Evolutionary conservation across 2,329 filamentous ascomycete species (phyloP).

Genomic region (Botrytis cinerea): DNA sequence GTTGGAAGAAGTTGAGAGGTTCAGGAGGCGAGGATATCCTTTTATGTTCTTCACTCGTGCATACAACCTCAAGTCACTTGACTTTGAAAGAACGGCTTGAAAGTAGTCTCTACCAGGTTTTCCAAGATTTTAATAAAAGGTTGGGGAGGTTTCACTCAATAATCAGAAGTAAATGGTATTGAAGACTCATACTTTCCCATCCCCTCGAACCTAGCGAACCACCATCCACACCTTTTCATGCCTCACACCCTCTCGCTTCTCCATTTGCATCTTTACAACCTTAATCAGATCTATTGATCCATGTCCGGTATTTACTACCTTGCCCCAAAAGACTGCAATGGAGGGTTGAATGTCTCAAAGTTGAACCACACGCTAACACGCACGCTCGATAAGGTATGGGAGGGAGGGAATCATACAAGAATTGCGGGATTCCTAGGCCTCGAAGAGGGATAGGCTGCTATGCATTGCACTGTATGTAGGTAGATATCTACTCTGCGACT

Average conservation of each 20-base stretch:
- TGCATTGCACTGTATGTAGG: not conserved
- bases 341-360: slow-evolving; percentile 20
- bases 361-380: slow-evolving; percentile 22
- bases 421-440: not conserved
- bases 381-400: slow-evolving; percentile 7
- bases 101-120: slow-evolving; percentile 17
- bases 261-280: not conserved
- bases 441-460: not conserved
- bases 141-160: slow-evolving; percentile 19
- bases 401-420: not conserved
- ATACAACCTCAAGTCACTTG: slow-evolving; percentile 24
- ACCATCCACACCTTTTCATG: slow-evolving; percentile 14
- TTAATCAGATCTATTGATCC: slow-evolving; percentile 8
- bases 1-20: slow-evolving; percentile 19
- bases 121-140: slow-evolving; percentile 16
- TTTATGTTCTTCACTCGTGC: slow-evolving; percentile 26
- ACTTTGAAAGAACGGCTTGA: slow-evolving; percentile 6
- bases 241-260: slow-evolving; percentile 7
- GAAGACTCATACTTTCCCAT: slow-evolving; percentile 20
- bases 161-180: not conserved
- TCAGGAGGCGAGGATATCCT: slow-evolving; percentile 23
- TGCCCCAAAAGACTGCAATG: slow-evolving; percentile 13
- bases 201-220: not conserved
- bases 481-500: not conserved
- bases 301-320: slow-evolving; percentile 21